A percentile compares a stretch with the other conserved stretches of the same genome.
Conservation (phyloP, 345 rosid species). For the Melaleuca quinquenervia region DNA sequence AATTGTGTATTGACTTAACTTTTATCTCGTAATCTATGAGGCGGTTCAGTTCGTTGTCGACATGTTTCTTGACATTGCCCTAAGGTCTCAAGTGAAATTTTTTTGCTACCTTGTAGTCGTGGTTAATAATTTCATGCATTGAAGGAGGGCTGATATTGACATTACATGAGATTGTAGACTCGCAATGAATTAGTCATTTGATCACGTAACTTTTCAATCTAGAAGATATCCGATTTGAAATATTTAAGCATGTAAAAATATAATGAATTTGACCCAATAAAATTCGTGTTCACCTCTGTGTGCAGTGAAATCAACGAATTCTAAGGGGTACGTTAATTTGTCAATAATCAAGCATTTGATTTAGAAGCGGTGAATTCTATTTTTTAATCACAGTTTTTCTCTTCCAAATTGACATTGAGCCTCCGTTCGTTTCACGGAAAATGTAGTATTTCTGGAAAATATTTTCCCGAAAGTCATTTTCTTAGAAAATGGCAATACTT, state of each 20-base stretch:
- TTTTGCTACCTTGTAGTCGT: neutral
- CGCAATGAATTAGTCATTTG: neutral
- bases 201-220: neutral
- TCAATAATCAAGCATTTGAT: neutral
- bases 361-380: neutral
- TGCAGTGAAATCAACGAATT: neutral
- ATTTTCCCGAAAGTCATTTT: no score
- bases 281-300: neutral
- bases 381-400: neutral
- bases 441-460: no score
- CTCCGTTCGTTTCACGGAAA: no score
- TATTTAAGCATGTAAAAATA: neutral
- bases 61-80: neutral
- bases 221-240: neutral
- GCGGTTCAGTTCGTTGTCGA: neutral
- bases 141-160: neutral
- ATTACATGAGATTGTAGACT: neutral
- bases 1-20: neutral
- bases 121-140: neutral
- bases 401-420: neutral
- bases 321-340: neutral
- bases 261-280: neutral
- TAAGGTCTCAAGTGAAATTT: neutral
- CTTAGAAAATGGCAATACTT: no score
- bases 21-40: neutral